Conservation (phyloP, 73 alveolate genomes). For the Durusdinium trenchii region DNA sequence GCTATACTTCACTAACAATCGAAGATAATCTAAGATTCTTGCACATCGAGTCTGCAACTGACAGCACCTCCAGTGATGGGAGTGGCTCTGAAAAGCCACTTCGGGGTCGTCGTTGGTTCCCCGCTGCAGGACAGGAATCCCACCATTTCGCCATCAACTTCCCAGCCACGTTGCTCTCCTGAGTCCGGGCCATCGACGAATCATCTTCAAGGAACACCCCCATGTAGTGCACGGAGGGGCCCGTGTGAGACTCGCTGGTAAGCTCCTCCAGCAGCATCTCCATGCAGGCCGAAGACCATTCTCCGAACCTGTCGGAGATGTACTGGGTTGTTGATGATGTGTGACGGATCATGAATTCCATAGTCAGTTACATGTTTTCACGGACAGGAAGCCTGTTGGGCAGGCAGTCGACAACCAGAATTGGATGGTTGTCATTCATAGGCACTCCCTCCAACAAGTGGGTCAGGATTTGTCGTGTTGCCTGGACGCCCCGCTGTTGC, state of each 20-base stretch:
- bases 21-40: background rate
- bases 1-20: background rate
- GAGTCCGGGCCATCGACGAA: background rate
- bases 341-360: background rate
- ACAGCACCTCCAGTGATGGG: constrained; percentile 1
- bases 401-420: background rate
- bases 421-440: background rate
- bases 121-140: background rate
- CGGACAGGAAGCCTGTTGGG: background rate
- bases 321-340: background rate
- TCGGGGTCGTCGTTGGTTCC: background rate
- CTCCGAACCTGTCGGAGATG: background rate
- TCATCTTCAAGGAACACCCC: background rate
- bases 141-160: background rate
- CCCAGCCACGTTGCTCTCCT: background rate
- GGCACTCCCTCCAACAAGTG: background rate
- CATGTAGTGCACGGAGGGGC: background rate
- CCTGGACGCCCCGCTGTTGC: constrained; percentile 21
- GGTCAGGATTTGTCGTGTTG: background rate
- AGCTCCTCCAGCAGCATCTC: background rate
- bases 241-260: background rate
- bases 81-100: background rate
- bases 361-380: background rate
- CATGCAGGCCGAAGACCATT: background rate
- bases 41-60: background rate